phyloP scores from a whole-genome alignment of 331 rosid genomes.

The Malus hybrid region DNA sequence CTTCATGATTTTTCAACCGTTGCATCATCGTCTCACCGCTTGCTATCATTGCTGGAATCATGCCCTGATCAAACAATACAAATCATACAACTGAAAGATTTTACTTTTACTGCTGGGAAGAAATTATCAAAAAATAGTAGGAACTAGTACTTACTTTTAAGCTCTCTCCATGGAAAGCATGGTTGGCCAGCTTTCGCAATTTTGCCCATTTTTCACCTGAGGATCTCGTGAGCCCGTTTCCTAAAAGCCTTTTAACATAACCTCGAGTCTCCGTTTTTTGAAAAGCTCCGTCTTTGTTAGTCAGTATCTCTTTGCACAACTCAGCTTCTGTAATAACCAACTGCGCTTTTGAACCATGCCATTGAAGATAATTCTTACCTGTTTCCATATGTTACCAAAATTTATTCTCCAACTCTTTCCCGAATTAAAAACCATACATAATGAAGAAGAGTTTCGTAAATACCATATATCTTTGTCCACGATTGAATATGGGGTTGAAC shows the following conservation, averaged over 20 bases:
- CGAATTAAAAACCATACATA: not conserved
- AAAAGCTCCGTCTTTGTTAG: not conserved
- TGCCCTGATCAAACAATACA: not conserved
- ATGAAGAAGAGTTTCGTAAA: not conserved
- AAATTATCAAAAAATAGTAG: not conserved
- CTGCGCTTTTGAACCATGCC: constrained; percentile 15
- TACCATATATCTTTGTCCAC: constrained; percentile 14
- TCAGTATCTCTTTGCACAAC: constrained; percentile 16
- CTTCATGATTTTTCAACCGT: not conserved
- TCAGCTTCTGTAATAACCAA: constrained; percentile 18
- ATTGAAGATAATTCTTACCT: constrained; percentile 30
- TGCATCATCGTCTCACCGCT: not conserved
- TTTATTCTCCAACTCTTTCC: not conserved
- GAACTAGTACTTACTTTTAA: constrained; percentile 11
- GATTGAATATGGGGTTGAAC: constrained; percentile 15
- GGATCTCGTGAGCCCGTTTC: constrained; percentile 1
- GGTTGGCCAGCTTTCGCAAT: not conserved
- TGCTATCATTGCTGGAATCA: constrained; percentile 2
- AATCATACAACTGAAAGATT: too few species aligned
- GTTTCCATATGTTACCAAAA: not conserved
- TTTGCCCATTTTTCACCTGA: constrained; percentile 27
- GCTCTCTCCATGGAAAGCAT: too few species aligned
- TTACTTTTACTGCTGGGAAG: too few species aligned
- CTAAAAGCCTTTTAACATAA: constrained; percentile 12
- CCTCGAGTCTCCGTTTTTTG: not conserved